Conservation (phyloP, 805 yeast genomes). For the Starmerella khaoyaiensis region DNA sequence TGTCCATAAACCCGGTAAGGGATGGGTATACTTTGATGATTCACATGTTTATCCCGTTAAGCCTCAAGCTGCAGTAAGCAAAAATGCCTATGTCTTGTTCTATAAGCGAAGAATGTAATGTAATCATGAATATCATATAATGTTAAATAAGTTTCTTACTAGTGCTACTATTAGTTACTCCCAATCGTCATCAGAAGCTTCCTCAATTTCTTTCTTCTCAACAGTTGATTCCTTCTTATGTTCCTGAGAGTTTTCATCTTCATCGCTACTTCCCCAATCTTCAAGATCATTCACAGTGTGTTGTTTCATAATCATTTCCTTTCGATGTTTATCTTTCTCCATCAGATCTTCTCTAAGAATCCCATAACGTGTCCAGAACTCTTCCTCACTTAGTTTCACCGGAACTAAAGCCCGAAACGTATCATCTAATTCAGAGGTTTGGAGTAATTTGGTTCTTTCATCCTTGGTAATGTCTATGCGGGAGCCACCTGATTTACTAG, state of each 20-base stretch:
- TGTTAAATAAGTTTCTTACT: too few relatives aligned
- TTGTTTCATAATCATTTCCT: conserved; percentile 40
- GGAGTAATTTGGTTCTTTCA: conserved; percentile 38
- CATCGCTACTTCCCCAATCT: conserved; percentile 33
- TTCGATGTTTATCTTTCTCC: conserved; percentile 52
- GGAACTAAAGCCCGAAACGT: conserved; percentile 60
- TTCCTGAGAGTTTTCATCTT: conserved; percentile 3
- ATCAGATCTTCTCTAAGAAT: conserved; percentile 40
- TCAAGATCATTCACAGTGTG: conserved; percentile 23
- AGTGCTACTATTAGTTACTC: conserved; percentile 8
- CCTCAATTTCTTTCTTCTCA: conserved; percentile 2
- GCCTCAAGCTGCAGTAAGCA: conserved; percentile 43
- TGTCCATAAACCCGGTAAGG: conserved; percentile 48
- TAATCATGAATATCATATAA: background rate
- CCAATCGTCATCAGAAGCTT: conserved; percentile 15
- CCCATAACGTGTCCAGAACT: conserved; percentile 69
- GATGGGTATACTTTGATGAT: conserved; percentile 81
- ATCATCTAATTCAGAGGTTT: conserved; percentile 38
- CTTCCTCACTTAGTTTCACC: conserved; percentile 39
- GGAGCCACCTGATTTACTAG: background rate
- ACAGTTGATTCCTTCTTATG: background rate
- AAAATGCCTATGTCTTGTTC: conserved; percentile 74
- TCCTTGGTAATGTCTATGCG: conserved; percentile 29
- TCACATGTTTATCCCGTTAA: conserved; percentile 43
- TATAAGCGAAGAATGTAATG: conserved; percentile 36